These are phyloP conservation scores for Hypsizygus marmoreus DNA, from an alignment of 768 basidiomycete species.

Conservation along the genomic window DNA sequence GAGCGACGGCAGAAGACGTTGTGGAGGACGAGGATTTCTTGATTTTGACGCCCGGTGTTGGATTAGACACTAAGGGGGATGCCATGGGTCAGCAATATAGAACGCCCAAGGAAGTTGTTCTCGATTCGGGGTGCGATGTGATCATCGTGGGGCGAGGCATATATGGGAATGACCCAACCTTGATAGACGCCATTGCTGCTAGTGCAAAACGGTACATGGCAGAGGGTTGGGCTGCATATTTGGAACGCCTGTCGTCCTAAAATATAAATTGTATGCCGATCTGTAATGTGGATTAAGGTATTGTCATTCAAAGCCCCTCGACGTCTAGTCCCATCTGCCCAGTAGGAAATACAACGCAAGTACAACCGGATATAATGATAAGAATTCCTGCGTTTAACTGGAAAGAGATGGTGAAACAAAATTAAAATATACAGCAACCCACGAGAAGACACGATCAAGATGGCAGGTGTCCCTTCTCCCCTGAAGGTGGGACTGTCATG, in stretches of 20 bases:
- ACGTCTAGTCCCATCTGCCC: too few species aligned
- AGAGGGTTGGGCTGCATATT: conserved; percentile 93
- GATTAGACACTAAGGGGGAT: conserved; percentile 77
- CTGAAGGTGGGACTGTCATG: conserved; percentile 36
- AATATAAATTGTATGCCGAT: conserved; percentile 6
- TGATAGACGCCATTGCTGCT: conserved; percentile 46
- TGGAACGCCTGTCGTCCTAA: conserved; percentile 45
- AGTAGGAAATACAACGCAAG: too few species aligned
- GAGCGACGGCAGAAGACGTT: conserved; percentile 32
- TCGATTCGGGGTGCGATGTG: conserved; percentile 85
- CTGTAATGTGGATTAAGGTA: too few species aligned
- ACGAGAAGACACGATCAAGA: conserved; percentile 5
- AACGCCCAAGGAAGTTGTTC: conserved; percentile 82
- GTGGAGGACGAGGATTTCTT: conserved; percentile 75
- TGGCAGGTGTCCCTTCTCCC: conserved; percentile 18
- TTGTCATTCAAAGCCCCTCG: too few species aligned
- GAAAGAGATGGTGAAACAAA: too few species aligned
- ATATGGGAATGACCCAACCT: conserved; percentile 63
- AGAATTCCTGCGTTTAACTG: too few species aligned
- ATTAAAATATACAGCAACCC: background rate
- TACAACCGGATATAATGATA: too few species aligned
- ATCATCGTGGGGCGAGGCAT: conserved; percentile 98
- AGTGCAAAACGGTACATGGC: conserved; percentile 84
- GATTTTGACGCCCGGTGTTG: conserved; percentile 91
- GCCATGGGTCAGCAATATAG: conserved; percentile 94